Evolutionary conservation across 371 early-diverging fungal species (phyloP).

Genomic region (Mucor plumbeus): DNA sequence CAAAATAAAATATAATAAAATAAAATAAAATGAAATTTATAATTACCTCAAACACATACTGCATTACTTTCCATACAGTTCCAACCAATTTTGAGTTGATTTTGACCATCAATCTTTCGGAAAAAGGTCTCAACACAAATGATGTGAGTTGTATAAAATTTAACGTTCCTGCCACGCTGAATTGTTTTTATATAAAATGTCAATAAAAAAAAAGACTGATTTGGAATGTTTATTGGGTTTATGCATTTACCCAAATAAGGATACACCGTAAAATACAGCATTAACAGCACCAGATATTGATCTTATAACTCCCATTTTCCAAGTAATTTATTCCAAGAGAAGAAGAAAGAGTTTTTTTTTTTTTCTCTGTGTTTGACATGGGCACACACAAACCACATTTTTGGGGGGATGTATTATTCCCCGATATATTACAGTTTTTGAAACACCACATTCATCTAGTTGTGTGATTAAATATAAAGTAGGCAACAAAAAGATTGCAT

Average conservation of each 20-base stretch:
- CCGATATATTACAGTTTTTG: neutral
- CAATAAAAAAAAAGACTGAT: neutral
- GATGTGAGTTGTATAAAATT: conserved; percentile 65
- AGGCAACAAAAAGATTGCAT: neutral
- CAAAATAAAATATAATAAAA: too few species aligned
- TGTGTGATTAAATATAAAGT: neutral
- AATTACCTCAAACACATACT: conserved; percentile 57
- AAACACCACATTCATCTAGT: neutral
- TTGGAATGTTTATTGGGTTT: neutral
- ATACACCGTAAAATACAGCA: conserved; percentile 41
- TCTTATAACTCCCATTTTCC: conserved; percentile 24
- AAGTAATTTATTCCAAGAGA: neutral
- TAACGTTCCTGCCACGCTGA: conserved; percentile 46
- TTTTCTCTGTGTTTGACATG: conserved; percentile 4
- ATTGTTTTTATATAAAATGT: neutral
- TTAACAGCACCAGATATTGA: conserved; percentile 41
- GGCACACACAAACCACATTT: neutral
- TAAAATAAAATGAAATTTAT: too few species aligned
- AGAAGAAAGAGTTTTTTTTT: neutral
- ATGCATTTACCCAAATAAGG: conserved; percentile 45
- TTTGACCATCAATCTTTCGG: conserved; percentile 54
- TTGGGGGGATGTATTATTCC: neutral
- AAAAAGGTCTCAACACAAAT: conserved; percentile 59
- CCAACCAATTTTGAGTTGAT: conserved; percentile 67
- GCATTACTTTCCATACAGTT: conserved; percentile 71